These are phyloP conservation scores for Ilyonectria destructans DNA, from an alignment of 2,329 filamentous ascomycete species.

Conservation along the genomic window DNA sequence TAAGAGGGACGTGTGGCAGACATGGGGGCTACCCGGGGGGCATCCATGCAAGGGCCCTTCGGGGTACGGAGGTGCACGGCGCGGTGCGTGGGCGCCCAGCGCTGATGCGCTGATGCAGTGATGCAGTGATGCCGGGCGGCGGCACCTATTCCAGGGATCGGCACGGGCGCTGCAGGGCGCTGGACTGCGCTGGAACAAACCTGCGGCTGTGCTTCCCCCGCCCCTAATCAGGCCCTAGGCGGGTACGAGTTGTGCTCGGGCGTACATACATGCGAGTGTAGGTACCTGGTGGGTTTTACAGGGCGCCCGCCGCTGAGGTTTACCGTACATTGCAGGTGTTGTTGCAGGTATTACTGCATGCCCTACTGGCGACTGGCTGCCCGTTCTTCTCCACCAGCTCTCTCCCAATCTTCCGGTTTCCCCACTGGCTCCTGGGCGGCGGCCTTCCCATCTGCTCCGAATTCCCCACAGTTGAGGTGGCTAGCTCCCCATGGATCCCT, in stretches of 20 bases:
- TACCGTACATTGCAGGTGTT: neutral
- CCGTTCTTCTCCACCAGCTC: constrained; percentile 22
- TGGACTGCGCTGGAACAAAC: constrained; percentile 17
- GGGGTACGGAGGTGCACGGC: constrained; percentile 15
- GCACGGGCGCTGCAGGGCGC: constrained; percentile 23
- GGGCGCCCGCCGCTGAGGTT: neutral
- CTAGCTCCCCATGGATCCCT: neutral
- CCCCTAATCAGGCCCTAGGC: neutral
- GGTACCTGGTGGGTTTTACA: neutral
- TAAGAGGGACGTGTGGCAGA: constrained; percentile 33
- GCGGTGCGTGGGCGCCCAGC: constrained; percentile 7
- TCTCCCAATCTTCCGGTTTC: constrained; percentile 18
- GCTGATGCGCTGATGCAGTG: constrained; percentile 7
- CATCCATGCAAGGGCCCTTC: constrained; percentile 32
- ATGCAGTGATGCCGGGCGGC: neutral
- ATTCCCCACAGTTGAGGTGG: constrained; percentile 15
- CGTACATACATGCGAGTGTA: neutral
- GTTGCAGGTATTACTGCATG: neutral
- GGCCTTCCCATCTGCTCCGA: constrained; percentile 9
- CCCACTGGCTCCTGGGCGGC: constrained; percentile 17
- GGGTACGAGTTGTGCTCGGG: neutral
- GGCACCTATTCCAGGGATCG: constrained; percentile 20
- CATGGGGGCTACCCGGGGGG: constrained; percentile 24
- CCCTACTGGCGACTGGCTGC: neutral
- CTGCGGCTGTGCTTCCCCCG: constrained; percentile 2